A percentile compares a stretch with the other conserved stretches of the same genome.
Evolutionary conservation across 2,329 filamentous ascomycete genomes (phyloP).

Genomic region (Diaporthe vexans): DNA sequence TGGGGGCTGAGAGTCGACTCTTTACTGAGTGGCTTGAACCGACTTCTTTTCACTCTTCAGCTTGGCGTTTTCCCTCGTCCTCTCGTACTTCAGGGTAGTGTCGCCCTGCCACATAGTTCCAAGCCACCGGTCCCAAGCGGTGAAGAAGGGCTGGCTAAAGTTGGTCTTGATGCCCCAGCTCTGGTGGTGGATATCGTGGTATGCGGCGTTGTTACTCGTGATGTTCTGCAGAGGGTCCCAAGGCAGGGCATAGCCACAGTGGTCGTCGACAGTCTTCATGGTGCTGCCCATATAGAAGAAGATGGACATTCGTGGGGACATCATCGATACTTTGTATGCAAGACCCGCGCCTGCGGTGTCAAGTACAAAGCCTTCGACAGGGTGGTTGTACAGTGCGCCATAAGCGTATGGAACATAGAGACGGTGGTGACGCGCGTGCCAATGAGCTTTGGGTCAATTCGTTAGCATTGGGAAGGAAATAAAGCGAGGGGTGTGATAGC

Average conservation of each 20-base stretch:
- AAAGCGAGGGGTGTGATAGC: no score
- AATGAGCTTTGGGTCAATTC: slow-evolving; percentile 70
- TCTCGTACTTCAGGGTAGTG: slow-evolving; percentile 58
- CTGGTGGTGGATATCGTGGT: slow-evolving; percentile 99
- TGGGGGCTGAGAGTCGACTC: neutral
- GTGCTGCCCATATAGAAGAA: slow-evolving; percentile 90
- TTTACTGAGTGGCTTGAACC: slow-evolving; percentile 41
- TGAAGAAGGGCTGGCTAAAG: slow-evolving; percentile 93
- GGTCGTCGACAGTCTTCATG: slow-evolving; percentile 97
- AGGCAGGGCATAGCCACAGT: slow-evolving; percentile 95
- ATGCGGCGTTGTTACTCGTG: slow-evolving; percentile 94
- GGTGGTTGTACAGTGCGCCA: slow-evolving; percentile 96
- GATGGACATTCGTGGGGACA: slow-evolving; percentile 90
- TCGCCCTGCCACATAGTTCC: slow-evolving; percentile 87
- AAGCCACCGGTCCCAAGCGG: slow-evolving; percentile 89
- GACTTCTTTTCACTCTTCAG: slow-evolving; percentile 57
- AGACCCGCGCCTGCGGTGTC: slow-evolving; percentile 91
- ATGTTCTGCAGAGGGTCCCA: slow-evolving; percentile 95
- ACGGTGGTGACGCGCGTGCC: slow-evolving; percentile 95
- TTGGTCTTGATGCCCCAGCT: slow-evolving; percentile 99
- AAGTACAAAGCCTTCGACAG: slow-evolving; percentile 91
- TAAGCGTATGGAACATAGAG: slow-evolving; percentile 98
- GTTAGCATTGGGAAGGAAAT: slow-evolving; percentile 42
- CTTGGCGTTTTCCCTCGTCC: slow-evolving; percentile 52
- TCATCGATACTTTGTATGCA: slow-evolving; percentile 83